These are phyloP conservation scores for Termitomyces sp. DNA, from an alignment of 768 basidiomycete species.

Conservation along the genomic window DNA sequence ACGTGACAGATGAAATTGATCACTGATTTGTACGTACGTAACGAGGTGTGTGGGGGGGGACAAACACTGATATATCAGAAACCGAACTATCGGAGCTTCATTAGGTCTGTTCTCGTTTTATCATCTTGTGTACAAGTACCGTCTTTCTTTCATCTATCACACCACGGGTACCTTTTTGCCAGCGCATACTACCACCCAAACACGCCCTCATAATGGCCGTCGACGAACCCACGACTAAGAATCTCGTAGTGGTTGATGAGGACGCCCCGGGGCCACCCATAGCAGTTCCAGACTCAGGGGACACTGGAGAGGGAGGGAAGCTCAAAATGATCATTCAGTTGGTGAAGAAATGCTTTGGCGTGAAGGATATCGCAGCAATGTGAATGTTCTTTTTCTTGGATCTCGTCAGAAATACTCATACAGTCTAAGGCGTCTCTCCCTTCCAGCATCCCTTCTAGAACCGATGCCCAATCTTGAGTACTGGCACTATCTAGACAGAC, in stretches of 20 bases:
- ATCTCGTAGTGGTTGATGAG: conserved; percentile 29
- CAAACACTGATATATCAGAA: conserved; percentile 1
- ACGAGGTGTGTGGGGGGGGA: neutral
- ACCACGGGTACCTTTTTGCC: neutral
- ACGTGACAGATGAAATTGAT: neutral
- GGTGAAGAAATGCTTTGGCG: conserved; percentile 86
- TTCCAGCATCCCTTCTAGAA: conserved; percentile 90
- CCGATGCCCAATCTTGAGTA: conserved; percentile 96
- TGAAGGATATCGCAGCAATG: conserved; percentile 95
- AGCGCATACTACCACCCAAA: neutral
- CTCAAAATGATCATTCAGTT: conserved; percentile 91
- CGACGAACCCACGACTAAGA: conserved; percentile 5
- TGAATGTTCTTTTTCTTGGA: conserved; percentile 31
- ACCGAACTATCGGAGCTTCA: conserved; percentile 4
- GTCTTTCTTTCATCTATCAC: conserved; percentile 5
- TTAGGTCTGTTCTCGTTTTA: conserved; percentile 4
- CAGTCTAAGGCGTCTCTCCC: conserved; percentile 70
- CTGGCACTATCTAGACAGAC: conserved; percentile 90
- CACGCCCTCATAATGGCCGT: conserved; percentile 10
- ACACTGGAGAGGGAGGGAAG: conserved; percentile 83
- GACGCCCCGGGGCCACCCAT: conserved; percentile 52
- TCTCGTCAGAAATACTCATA: neutral
- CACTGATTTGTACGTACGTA: neutral
- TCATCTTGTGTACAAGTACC: conserved; percentile 3
- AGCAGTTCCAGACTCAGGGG: conserved; percentile 63